Evolutionary conservation across 257 asterid species (phyloP).

Genomic region (Solanum dulcamara): DNA sequence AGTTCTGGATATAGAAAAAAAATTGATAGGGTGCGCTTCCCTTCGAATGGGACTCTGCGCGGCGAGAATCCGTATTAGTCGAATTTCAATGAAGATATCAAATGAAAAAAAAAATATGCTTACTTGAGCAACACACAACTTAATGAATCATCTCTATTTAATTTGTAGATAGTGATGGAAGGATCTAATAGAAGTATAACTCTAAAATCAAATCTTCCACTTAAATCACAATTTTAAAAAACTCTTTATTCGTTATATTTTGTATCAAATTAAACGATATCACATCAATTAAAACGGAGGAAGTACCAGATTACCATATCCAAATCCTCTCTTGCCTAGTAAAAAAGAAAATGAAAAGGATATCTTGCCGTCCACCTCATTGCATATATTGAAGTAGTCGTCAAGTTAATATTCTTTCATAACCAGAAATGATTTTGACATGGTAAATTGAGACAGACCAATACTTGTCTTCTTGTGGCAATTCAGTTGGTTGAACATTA

Average conservation of each 20-base stretch:
- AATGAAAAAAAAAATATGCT: too few relatives aligned
- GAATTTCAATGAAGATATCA: too few relatives aligned
- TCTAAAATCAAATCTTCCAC: not conserved
- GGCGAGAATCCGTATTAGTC: too few relatives aligned
- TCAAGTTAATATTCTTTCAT: not conserved
- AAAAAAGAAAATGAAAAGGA: not conserved
- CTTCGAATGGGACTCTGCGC: too few relatives aligned
- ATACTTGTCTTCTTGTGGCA: not conserved
- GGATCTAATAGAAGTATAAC: not conserved
- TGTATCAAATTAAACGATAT: not conserved
- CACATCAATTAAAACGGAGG: too few relatives aligned
- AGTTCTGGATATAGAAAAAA: too few relatives aligned
- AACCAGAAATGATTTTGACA: not conserved
- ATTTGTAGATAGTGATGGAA: too few relatives aligned
- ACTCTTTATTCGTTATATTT: not conserved
- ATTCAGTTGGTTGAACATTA: constrained; percentile 1
- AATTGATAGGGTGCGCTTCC: too few relatives aligned
- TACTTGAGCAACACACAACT: too few relatives aligned
- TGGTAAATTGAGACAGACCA: not conserved
- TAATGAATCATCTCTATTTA: too few relatives aligned
- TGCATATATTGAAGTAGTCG: not conserved
- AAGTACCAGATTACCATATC: not conserved
- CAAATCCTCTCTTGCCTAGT: not conserved
- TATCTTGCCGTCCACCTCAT: not conserved
- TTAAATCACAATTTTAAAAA: too few relatives aligned